phyloP scores from a whole-genome alignment of 1,284 basidiomycete species.

The Sporisorium scitamineum region DNA sequence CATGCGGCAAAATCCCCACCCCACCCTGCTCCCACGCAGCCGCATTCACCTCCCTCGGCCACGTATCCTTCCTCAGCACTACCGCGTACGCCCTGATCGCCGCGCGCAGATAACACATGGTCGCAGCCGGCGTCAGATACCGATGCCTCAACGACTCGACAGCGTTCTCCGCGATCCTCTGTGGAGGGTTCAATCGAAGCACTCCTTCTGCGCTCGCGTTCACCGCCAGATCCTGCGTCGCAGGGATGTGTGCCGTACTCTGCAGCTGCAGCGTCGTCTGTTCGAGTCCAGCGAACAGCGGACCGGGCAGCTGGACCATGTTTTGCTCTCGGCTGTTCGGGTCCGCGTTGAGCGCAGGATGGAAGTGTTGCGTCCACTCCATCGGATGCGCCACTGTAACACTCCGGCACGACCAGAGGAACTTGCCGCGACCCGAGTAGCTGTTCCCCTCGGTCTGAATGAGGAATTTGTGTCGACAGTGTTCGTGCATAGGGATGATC shows the following conservation, averaged over 20 bases:
- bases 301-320: conserved; percentile 42
- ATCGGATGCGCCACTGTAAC: conserved; percentile 50
- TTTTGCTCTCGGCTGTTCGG: conserved; percentile 33
- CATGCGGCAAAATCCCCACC: conserved; percentile 22
- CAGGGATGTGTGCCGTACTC: conserved; percentile 3
- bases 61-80: conserved; percentile 29
- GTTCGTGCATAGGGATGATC: conserved; percentile 49
- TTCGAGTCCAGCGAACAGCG: conserved; percentile 43
- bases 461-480: conserved; percentile 55
- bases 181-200: conserved; percentile 26
- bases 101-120: conserved; percentile 50
- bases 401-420: conserved; percentile 43
- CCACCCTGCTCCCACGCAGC: conserved; percentile 30
- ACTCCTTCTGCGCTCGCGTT: not conserved
- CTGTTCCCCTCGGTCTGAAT: conserved; percentile 61
- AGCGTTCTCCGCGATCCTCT: conserved; percentile 52
- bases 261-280: conserved; percentile 24
- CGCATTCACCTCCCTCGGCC: conserved; percentile 33
- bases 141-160: conserved; percentile 33
- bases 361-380: conserved; percentile 64
- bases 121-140: conserved; percentile 56
- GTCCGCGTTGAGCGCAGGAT: conserved; percentile 50
- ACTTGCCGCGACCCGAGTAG: conserved; percentile 56
- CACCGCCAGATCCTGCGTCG: not conserved
- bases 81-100: conserved; percentile 40